These are phyloP conservation scores for Dipodascopsis uninucleata DNA, from an alignment of 805 yeast species.

Conservation along the genomic window DNA sequence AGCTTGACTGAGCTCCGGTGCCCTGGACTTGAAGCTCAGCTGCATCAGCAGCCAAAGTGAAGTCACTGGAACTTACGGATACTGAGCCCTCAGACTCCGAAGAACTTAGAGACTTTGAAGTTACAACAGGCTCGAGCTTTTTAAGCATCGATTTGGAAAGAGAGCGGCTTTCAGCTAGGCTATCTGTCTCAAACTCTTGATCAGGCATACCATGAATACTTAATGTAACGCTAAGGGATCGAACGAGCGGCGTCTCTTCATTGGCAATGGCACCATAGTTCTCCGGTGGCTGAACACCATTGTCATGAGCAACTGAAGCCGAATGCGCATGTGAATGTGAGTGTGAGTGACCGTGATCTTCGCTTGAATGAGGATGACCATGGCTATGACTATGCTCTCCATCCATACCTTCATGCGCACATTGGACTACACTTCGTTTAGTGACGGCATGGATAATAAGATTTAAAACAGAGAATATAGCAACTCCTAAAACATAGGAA, in stretches of 20 bases:
- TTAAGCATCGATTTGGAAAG: no score
- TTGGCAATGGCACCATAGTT: no score
- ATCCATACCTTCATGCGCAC: slow-evolving; percentile 58
- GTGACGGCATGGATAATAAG: slow-evolving; percentile 66
- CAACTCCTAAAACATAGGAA: slow-evolving; percentile 56
- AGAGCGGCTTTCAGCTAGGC: no score
- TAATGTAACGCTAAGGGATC: no score
- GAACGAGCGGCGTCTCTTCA: no score
- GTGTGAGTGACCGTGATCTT: slow-evolving; percentile 29
- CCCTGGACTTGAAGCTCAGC: slow-evolving; percentile 33
- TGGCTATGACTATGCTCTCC: slow-evolving; percentile 30
- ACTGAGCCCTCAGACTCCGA: background rate
- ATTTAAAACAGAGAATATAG: slow-evolving; percentile 59
- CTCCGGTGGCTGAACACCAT: background rate
- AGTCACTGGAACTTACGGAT: no score
- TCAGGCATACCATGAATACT: no score
- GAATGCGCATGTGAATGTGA: slow-evolving; percentile 19
- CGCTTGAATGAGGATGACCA: slow-evolving; percentile 24
- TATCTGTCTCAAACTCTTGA: no score
- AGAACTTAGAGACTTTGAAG: no score
- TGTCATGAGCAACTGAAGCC: background rate
- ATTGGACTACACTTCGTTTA: slow-evolving; percentile 79
- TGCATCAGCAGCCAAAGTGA: slow-evolving; percentile 15
- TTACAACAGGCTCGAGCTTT: no score
- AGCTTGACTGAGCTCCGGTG: slow-evolving; percentile 68